Evolutionary conservation across 352 stramenopile genomes (phyloP).

Genomic region (Vaucheria bursata): DNA sequence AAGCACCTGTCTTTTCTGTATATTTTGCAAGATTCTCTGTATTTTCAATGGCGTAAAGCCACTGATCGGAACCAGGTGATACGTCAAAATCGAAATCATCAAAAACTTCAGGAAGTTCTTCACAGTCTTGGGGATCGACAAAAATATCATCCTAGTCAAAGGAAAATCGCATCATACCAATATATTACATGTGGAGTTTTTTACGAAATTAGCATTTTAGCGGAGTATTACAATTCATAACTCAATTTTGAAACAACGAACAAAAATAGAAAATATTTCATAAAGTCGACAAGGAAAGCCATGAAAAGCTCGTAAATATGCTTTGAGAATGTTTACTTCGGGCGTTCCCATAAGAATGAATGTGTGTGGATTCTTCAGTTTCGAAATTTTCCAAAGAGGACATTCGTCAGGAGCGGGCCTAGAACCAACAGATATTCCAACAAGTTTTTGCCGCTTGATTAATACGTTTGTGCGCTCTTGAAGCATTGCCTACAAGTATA

Average conservation of each 20-base stretch:
- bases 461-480: constrained; percentile 52
- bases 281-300: no score
- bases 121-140: constrained; percentile 59
- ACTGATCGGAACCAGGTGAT: constrained; percentile 52
- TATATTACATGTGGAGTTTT: neutral
- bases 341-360: constrained; percentile 73
- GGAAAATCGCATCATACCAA: no score
- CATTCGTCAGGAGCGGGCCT: constrained; percentile 32
- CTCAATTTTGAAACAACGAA: no score
- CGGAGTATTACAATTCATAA: no score
- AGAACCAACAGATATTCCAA: constrained; percentile 53
- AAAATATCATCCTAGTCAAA: constrained; percentile 57
- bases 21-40: constrained; percentile 63
- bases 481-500: constrained; percentile 33
- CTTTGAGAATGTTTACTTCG: constrained; percentile 45
- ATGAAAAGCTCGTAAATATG: neutral
- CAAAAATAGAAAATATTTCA: no score
- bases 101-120: constrained; percentile 58
- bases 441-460: constrained; percentile 64
- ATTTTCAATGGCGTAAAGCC: constrained; percentile 55
- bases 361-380: constrained; percentile 50
- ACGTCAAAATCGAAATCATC: constrained; percentile 71
- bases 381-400: constrained; percentile 28
- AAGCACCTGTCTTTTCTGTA: constrained; percentile 54
- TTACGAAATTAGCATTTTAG: neutral